A percentile compares a stretch with the other conserved stretches of the same genome.
Conservation (phyloP, 140 eudicot genomes). For the Senecio squalidus region DNA sequence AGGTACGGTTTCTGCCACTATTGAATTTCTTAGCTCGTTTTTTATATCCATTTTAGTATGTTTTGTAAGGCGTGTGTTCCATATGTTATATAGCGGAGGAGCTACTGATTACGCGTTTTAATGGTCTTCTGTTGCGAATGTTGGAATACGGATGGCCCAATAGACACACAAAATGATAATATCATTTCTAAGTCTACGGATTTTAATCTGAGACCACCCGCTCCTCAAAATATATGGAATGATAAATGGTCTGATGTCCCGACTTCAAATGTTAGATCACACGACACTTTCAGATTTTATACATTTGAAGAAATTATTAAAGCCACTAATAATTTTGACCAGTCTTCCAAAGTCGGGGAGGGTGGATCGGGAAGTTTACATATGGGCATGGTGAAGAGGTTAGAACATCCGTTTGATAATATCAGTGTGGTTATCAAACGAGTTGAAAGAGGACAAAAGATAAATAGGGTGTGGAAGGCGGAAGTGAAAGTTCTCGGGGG, state of each 20-base stretch:
- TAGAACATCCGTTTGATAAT: constrained; percentile 31
- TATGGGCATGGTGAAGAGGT: constrained; percentile 44
- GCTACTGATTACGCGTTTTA: too few species aligned
- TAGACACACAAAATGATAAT: not conserved
- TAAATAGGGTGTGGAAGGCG: constrained; percentile 12
- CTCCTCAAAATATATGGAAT: constrained; percentile 30
- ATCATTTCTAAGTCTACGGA: constrained; percentile 9
- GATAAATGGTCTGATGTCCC: constrained; percentile 22
- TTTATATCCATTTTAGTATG: not conserved
- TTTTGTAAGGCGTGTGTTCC: not conserved
- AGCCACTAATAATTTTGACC: constrained; percentile 48
- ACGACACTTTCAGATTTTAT: constrained; percentile 49
- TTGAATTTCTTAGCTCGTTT: not conserved
- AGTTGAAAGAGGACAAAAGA: constrained; percentile 63
- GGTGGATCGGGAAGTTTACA: constrained; percentile 86
- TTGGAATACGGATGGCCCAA: not conserved
- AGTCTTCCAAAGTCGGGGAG: constrained; percentile 52
- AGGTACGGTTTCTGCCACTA: not conserved
- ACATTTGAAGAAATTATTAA: constrained; percentile 48
- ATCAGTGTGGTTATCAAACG: constrained; percentile 69
- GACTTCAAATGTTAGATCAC: constrained; percentile 35
- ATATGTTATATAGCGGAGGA: not conserved
- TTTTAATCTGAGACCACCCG: constrained; percentile 29
- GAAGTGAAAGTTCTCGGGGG: not conserved
- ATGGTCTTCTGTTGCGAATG: constrained; percentile 17